Conservation (phyloP, 2,329 filamentous ascomycete genomes). For the Fusarium transvaalense region DNA sequence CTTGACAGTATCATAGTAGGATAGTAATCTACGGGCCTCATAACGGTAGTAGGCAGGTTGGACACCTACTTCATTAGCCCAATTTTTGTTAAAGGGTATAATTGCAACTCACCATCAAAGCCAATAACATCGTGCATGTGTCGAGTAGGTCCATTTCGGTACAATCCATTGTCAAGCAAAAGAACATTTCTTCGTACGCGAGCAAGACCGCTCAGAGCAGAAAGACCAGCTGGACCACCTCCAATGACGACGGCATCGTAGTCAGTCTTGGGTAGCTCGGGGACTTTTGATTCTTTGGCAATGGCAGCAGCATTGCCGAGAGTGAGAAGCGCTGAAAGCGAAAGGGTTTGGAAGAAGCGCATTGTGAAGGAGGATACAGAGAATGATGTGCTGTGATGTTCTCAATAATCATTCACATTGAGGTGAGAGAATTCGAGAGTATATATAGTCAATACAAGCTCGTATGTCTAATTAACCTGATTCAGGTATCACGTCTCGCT, state of each 20-base stretch:
- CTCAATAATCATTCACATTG: not conserved
- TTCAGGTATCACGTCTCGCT: not conserved
- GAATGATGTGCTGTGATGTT: not conserved
- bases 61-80: slow-evolving; percentile 57
- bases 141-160: slow-evolving; percentile 68
- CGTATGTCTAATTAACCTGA: slow-evolving; percentile 16
- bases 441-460: not conserved
- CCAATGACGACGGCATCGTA: slow-evolving; percentile 71
- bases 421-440: not conserved
- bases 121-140: slow-evolving; percentile 73
- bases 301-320: slow-evolving; percentile 37
- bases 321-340: slow-evolving; percentile 25
- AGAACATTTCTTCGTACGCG: slow-evolving; percentile 67
- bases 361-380: slow-evolving; percentile 24
- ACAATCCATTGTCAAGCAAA: slow-evolving; percentile 69
- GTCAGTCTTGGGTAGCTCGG: slow-evolving; percentile 27
- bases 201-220: slow-evolving; percentile 67
- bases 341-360: slow-evolving; percentile 26
- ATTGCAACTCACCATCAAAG: slow-evolving; percentile 63
- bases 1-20: slow-evolving; percentile 62
- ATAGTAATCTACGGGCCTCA: slow-evolving; percentile 65
- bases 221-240: slow-evolving; percentile 68
- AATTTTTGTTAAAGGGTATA: accelerated
- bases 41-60: slow-evolving; percentile 67
- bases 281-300: slow-evolving; percentile 1